Evolutionary conservation across 768 basidiomycete genomes (phyloP), one percentile per base, ranked within the genome.

Genomic region (Rhizopogon rudus): DNA sequence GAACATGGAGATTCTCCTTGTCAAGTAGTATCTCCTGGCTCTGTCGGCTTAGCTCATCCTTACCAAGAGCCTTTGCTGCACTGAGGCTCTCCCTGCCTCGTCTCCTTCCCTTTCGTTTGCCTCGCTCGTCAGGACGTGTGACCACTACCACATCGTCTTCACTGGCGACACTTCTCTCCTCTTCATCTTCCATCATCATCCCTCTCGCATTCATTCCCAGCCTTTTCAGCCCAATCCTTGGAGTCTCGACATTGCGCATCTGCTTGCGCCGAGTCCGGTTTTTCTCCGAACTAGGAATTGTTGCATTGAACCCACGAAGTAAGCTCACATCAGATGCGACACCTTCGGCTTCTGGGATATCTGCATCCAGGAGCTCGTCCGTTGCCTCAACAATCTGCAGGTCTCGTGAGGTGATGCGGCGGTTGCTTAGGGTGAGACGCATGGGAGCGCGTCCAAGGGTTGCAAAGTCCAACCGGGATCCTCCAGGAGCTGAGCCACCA

Each of bases 231-330:
- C 94, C 93, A 42, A 91, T 73, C 61, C 78, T 79, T 29, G 85
- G 87, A 12, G 85, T 81, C 3, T 92, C 88, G 13, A 91, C 82
- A 61, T 85, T 89, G 56, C 94, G 78, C 71, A 89, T 83, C 68
- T 91, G 86, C 55, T 93, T 73, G 59, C 94, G 72, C 57, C 93
- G 77, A 13, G 82, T 76, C 58, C 88, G 86, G 52, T 91, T 80
- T 65, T 84, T 81, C 61, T 93, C 88, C 40, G 94, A 83, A 65
- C 88, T 90, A 12, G 96, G 96, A 42, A 97, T 89, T 2, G 96
- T 98, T 16, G 96, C 96, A 64, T 91, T 88, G 71, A 98, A 98
- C 0, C 96, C 96, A 44, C 88, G 83, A 41, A 97, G 73, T 35
- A 98, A 77, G 63, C 90, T 91, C 50, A 94, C 85, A 63, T 83